A percentile compares a stretch with the other conserved stretches of the same genome.
These are phyloP conservation scores for Phanerodontia chrysosporium DNA, from an alignment of 768 basidiomycete genomes.

Conservation along the genomic window DNA sequence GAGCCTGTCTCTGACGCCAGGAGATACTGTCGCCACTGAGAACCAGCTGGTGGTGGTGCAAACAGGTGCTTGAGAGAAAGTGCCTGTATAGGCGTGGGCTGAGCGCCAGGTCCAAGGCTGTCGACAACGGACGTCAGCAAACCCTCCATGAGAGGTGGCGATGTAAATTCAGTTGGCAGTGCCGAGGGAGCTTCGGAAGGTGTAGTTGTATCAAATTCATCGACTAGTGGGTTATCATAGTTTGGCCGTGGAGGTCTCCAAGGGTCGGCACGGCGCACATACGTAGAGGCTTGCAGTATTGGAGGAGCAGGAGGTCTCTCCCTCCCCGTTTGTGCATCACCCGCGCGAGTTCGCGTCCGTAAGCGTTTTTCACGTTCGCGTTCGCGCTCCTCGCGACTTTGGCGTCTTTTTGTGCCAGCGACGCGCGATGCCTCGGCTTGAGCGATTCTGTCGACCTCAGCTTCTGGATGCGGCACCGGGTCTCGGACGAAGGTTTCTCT, in stretches of 20 bases:
- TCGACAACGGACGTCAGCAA: slow-evolving; percentile 55
- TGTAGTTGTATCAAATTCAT: slow-evolving; percentile 35
- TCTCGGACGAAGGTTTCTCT: slow-evolving; percentile 14
- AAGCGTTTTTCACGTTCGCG: background rate
- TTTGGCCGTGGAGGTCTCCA: slow-evolving; percentile 1
- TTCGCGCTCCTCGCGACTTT: background rate
- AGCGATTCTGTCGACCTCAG: slow-evolving; percentile 1
- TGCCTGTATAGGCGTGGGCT: slow-evolving; percentile 77
- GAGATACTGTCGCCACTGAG: slow-evolving; percentile 45
- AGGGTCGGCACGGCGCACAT: too few species aligned
- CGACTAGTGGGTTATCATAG: slow-evolving; percentile 24
- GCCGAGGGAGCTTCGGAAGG: slow-evolving; percentile 18
- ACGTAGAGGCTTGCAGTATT: too few species aligned
- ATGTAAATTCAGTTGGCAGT: slow-evolving; percentile 46
- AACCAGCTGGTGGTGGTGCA: slow-evolving; percentile 17
- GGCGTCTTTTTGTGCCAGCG: background rate
- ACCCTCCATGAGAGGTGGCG: slow-evolving; percentile 67
- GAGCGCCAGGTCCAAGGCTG: slow-evolving; percentile 49
- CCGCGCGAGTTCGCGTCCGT: background rate
- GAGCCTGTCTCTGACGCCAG: slow-evolving; percentile 89
- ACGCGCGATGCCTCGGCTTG: background rate
- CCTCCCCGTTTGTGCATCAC: too few species aligned
- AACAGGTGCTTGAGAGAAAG: slow-evolving; percentile 63
- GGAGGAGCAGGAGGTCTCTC: too few species aligned
- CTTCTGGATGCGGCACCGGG: slow-evolving; percentile 18